Evolutionary conservation across 176 grass and related monocot species (phyloP), one percentile per base, ranked within the genome.

Genomic region (Oryza glumipatula): DNA sequence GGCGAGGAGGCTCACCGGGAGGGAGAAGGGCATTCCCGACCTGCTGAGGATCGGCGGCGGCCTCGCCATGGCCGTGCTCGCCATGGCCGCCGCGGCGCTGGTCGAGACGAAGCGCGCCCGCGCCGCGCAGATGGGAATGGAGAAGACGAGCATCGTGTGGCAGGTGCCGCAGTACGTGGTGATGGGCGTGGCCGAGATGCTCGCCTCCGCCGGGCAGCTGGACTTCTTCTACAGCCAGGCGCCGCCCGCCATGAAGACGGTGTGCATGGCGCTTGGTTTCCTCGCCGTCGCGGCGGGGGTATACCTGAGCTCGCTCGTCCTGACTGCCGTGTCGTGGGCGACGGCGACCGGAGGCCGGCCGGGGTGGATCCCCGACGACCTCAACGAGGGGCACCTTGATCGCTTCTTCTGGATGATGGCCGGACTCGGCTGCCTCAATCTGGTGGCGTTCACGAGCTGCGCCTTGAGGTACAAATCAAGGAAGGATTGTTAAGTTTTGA

Each of bases 221-320:
- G 88, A 94, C 32, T 91, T 94, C 69, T 93, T 93, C 88, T 94
- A 88, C 73, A 71, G 76, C 41, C 88, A 94, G 84, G 88, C 92
- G 68, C 85, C 92, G 45, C 44, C 89, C 2, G 44, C 88, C 6
- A 94, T 94, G 92, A 85, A 88, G 82, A 94, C 73, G 68, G 80
- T 90, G 39, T 90, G 92, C 69, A 94, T 73, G 28, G 76, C 92
- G 61, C 76, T 94, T 35, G 86, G 65, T 22, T 58, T 94, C 26
- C 82, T 94, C 15, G 78, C 85, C 23, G 67, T 90, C 23, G 63
- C 88, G 3, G 73, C 85, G 0, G 92, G 88, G 1, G 75, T 46
- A 73, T 94, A 90, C 73, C 77, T 90, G 73, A 94, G 82, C 61
- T 90, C 92, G n/a, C 30, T 94, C 23, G 71, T 94, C 11, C 47